Evolutionary conservation across 306 rosid genomes (phyloP), one percentile per base, ranked within the genome.

Genomic region (Vicia villosa): DNA sequence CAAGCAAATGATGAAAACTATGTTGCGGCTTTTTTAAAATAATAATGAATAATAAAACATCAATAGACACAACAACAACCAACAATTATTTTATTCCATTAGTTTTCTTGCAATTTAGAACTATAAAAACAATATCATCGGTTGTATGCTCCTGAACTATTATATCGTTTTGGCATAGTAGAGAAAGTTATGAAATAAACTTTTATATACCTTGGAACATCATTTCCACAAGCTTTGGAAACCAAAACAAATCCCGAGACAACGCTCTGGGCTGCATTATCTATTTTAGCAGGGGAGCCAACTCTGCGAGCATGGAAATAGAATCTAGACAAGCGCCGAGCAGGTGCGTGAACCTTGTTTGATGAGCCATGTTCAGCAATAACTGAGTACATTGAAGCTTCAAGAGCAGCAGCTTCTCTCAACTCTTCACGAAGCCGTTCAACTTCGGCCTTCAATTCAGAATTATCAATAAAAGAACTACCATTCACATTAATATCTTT

Each of bases 221-320:
- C 97, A 81, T 91, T 87, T 73, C 97, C 96, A 77, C 96, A 91
- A 63, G 96, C 88, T 79, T 91, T 91, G 38, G 96, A 86, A 66
- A 91, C 94, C 87, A 89, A 80, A 57, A 91, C 87, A 79, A 89
- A 79, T 75, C 97, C 97, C 2, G 89, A 89, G 62, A 89, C 74
- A 65, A 78, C 83, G 70, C 88, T 86, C 74, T 86, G 86, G 42
- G 96, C 86, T 55, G 93, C 91, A 72, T 83, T 77, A 20, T 83
- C 91, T 82, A 80, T 86, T 30, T 66, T 80, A 77, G 72, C 82
- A 66, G 73, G 82, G 70, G 86, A 78, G 65, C 83, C 83, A 63
- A 36, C 77, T 77, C 84, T 86, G 74, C 82, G 75, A 56, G 89
- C 86, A 73, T 88, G 88, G 54, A 83, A 76, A 75, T 91, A 91